Percentiles rank a stretch among this genome's conserved stretches.
phyloP scores from a whole-genome alignment of 805 yeast species.

The Kodamaea fukazawae region DNA sequence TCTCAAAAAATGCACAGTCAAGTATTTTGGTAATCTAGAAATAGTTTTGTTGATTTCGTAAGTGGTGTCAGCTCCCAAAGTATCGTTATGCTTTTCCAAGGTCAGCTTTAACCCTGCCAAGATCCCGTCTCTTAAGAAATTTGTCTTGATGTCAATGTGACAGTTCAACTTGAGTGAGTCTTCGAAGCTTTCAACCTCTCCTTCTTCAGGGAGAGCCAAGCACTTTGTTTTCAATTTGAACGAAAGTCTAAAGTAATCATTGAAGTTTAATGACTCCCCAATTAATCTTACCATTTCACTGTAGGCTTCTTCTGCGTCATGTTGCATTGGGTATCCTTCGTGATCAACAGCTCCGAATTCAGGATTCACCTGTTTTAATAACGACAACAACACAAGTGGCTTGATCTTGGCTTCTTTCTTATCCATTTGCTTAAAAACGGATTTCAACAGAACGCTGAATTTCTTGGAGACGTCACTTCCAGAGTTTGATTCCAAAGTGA shows the following conservation, averaged over 20 bases:
- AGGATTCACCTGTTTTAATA: slow-evolving; percentile 69
- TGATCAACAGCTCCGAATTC: slow-evolving; percentile 82
- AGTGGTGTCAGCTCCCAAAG: slow-evolving; percentile 65
- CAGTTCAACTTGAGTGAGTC: slow-evolving; percentile 79
- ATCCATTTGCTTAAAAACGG: slow-evolving; percentile 45
- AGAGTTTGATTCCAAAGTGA: slow-evolving; percentile 17
- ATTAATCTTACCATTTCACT: slow-evolving; percentile 68
- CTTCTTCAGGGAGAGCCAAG: slow-evolving; percentile 43
- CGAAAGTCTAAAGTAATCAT: slow-evolving; percentile 59
- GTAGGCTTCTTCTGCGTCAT: slow-evolving; percentile 96
- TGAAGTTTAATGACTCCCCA: slow-evolving; percentile 47
- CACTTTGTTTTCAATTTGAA: slow-evolving; percentile 66
- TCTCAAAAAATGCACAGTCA: slow-evolving; percentile 89
- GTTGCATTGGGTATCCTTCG: slow-evolving; percentile 80
- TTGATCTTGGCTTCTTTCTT: slow-evolving; percentile 49
- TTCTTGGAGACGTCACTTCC: slow-evolving; percentile 13
- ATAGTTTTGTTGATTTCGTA: slow-evolving; percentile 63
- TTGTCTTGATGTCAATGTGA: slow-evolving; percentile 82
- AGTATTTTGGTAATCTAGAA: slow-evolving; percentile 77
- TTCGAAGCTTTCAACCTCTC: slow-evolving; percentile 23
- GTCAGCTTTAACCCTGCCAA: slow-evolving; percentile 69
- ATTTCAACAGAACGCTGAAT: slow-evolving; percentile 33
- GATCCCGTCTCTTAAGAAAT: slow-evolving; percentile 85
- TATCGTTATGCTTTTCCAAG: slow-evolving; percentile 73
- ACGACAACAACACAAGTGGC: slow-evolving; percentile 66